Evolutionary conservation across 345 rosid species (phyloP), one percentile per base, ranked within the genome.

Genomic region (Corymbia maculata): DNA sequence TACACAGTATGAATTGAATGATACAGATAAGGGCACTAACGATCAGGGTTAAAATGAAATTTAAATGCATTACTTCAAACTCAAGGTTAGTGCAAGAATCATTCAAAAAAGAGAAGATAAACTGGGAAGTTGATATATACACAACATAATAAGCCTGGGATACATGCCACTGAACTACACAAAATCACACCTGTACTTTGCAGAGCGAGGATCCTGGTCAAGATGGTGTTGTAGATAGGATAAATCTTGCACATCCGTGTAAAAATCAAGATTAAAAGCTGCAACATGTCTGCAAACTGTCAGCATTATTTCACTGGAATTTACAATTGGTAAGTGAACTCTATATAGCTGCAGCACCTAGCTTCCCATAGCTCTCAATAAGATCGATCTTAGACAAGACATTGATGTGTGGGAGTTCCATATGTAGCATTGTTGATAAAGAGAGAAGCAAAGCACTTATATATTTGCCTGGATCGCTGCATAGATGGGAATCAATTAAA

Each of bases 331-430:
- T 30, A 44, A 59, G 44, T 51, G 36, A 45, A 85, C 42, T 13
- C 47, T 22, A 42, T 19, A 57, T 30, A 30, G 86, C 7, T 85
- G 86, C 32, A 86, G 87, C 51, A 97, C 98, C 97, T 87, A 98
- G 93, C 94, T 93, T 98, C 91, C 99, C 99, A 68, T 96, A 98
- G 94, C 88, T 96, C 91, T 95, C 99, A 89, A 95, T 94, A 45
- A 98, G 93, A 91, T 96, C 99, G 32, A 97, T 98, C 93, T 98
- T 98, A 85, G 98, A 98, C 88, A 98, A 92, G 90, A 98, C 96
- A 91, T 97, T 98, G 90, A 97, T 55, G 30, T 95, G 98, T 19
- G 98, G 99, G 87, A 97, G 96, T 91, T 97, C 99, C 94, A 98
- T 87, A 93, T 97, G 99, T 91, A 98, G 89, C 99, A 96, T 96